Conservation (phyloP, 768 basidiomycete genomes). For the Auricularia heimuer region DNA sequence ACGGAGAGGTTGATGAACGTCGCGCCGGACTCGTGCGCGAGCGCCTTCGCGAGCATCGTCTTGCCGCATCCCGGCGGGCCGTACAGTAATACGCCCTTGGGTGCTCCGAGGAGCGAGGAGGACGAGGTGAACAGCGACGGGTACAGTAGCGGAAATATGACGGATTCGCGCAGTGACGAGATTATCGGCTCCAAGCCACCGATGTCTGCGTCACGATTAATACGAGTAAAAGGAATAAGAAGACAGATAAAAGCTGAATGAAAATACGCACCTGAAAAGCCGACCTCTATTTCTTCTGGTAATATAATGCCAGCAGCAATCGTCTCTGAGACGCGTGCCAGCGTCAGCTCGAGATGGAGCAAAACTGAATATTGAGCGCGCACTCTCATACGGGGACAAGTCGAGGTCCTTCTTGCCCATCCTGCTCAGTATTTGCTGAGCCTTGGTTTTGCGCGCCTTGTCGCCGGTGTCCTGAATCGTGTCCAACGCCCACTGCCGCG, state of each 20-base stretch:
- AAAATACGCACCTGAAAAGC: slow-evolving; percentile 51
- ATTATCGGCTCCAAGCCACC: slow-evolving; percentile 91
- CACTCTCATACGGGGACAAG: slow-evolving; percentile 87
- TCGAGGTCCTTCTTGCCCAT: slow-evolving; percentile 64
- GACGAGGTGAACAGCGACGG: slow-evolving; percentile 78
- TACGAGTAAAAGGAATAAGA: background rate
- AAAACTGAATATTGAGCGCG: slow-evolving; percentile 15
- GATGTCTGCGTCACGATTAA: slow-evolving; percentile 46
- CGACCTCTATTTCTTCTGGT: slow-evolving; percentile 75
- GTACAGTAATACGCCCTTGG: slow-evolving; percentile 91
- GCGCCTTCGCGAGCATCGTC: slow-evolving; percentile 97
- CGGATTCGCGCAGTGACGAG: slow-evolving; percentile 81
- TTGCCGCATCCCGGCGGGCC: slow-evolving; percentile 98
- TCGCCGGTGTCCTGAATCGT: slow-evolving; percentile 32
- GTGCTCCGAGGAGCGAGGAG: slow-evolving; percentile 76
- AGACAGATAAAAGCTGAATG: background rate
- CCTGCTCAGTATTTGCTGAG: slow-evolving; percentile 57
- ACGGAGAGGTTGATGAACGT: slow-evolving; percentile 88
- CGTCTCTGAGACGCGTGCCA: slow-evolving; percentile 36
- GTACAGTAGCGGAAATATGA: slow-evolving; percentile 89
- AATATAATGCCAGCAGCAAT: slow-evolving; percentile 91
- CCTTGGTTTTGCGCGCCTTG: slow-evolving; percentile 51
- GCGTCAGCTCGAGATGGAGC: background rate
- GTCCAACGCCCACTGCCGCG: slow-evolving; percentile 55
- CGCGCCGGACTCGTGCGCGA: slow-evolving; percentile 94